Percentiles rank a stretch among this genome's conserved stretches.
These are phyloP conservation scores for Xylariaceae sp. DNA, from an alignment of 2,329 filamentous ascomycete species.

Conservation along the genomic window DNA sequence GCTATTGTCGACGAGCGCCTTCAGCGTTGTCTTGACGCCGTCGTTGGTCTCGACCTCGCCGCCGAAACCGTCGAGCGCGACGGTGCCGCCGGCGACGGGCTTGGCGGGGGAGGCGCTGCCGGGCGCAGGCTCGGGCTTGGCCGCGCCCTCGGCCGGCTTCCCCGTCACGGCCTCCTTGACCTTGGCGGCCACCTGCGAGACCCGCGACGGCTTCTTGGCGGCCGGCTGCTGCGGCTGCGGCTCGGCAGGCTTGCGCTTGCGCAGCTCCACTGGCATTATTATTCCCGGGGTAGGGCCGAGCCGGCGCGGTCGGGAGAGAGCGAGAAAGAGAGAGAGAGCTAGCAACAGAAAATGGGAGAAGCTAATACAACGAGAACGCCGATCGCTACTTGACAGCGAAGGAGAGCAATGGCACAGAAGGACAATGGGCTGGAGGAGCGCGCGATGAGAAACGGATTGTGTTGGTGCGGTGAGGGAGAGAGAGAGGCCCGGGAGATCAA, in stretches of 20 bases:
- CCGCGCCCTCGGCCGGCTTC: slow-evolving; percentile 14
- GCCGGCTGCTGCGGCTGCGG: slow-evolving; percentile 30
- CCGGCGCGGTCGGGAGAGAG: slow-evolving; percentile 5
- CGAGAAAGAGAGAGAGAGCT: background rate
- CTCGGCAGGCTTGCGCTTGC: slow-evolving; percentile 38
- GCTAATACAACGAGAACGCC: no score
- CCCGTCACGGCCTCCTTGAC: slow-evolving; percentile 28
- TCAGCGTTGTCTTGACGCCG: slow-evolving; percentile 69
- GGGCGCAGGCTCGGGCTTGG: slow-evolving; percentile 22
- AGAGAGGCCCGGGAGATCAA: slow-evolving; percentile 11
- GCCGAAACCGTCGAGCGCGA: slow-evolving; percentile 53
- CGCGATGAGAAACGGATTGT: slow-evolving; percentile 4
- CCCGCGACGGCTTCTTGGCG: slow-evolving; percentile 34
- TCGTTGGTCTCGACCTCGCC: slow-evolving; percentile 80
- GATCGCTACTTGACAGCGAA: no score
- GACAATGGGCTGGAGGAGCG: slow-evolving; percentile 2
- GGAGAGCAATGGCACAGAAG: no score
- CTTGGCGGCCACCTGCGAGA: slow-evolving; percentile 29
- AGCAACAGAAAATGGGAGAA: slow-evolving; percentile 4
- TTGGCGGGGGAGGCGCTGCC: slow-evolving; percentile 29
- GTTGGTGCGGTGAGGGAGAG: no score
- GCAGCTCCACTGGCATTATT: slow-evolving; percentile 37
- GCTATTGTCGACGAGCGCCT: slow-evolving; percentile 74
- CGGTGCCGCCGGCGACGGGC: slow-evolving; percentile 46
- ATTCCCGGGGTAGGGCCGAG: no score